Conservation (phyloP, 805 yeast genomes). For the Lipomyces kockii region DNA sequence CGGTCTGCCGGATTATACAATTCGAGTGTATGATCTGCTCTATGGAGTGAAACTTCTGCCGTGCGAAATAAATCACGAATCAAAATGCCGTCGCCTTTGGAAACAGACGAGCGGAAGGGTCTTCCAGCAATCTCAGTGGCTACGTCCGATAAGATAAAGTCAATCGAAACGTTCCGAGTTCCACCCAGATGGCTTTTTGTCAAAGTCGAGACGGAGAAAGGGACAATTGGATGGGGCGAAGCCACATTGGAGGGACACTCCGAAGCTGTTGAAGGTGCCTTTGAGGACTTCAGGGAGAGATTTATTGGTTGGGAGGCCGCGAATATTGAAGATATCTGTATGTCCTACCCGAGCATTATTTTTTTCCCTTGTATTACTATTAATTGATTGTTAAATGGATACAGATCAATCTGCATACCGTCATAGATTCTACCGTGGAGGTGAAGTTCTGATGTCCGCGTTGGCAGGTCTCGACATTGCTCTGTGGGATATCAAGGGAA, state of each 20-base stretch:
- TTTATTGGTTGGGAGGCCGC: constrained; percentile 43
- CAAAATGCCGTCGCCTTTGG: constrained; percentile 28
- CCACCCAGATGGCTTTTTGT: constrained; percentile 43
- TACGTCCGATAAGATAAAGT: constrained; percentile 32
- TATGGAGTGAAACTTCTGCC: no score
- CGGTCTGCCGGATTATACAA: no score
- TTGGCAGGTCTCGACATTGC: constrained; percentile 44
- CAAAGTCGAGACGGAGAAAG: constrained; percentile 39
- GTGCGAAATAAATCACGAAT: no score
- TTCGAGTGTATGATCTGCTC: no score
- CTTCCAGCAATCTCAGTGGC: constrained; percentile 21
- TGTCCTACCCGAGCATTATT: background rate
- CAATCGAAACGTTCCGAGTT: constrained; percentile 41
- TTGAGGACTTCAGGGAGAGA: constrained; percentile 42
- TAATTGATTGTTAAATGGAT: no score
- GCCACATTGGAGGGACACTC: constrained; percentile 43
- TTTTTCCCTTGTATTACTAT: no score
- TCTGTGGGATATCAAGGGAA: constrained; percentile 44
- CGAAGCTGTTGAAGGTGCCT: constrained; percentile 44
- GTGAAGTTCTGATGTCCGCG: constrained; percentile 44
- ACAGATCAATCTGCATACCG: constrained; percentile 37
- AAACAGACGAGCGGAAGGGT: constrained; percentile 28
- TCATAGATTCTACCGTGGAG: constrained; percentile 44
- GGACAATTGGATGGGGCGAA: constrained; percentile 43
- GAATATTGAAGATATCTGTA: constrained; percentile 42